These are phyloP conservation scores for Gynostemma pentaphyllum DNA, from an alignment of 306 rosid species.

Conservation along the genomic window DNA sequence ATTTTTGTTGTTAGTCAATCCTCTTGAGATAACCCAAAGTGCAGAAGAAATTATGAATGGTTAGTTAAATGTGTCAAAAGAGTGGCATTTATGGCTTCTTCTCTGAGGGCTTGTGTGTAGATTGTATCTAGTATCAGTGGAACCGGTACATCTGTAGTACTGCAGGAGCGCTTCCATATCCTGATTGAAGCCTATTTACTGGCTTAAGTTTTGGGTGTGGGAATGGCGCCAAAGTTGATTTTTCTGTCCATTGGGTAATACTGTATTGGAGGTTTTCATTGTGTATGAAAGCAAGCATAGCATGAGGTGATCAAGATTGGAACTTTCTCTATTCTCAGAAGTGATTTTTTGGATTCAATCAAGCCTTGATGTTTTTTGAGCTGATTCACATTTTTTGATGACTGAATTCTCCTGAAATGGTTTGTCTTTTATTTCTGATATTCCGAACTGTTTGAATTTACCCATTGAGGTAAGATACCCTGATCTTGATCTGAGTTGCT, in stretches of 20 bases:
- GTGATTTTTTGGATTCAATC: constrained; percentile 15
- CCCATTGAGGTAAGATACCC: constrained; percentile 23
- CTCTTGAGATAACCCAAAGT: neutral
- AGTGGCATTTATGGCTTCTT: constrained; percentile 6
- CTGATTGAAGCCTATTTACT: constrained; percentile 8
- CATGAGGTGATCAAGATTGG: constrained; percentile 15
- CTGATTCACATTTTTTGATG: constrained; percentile 16
- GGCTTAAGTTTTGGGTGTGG: neutral
- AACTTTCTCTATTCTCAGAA: constrained; percentile 13
- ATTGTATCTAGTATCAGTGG: neutral
- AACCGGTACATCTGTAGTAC: neutral
- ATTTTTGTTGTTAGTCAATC: neutral
- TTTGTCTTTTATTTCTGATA: constrained; percentile 24
- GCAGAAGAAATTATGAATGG: neutral
- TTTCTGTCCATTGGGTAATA: constrained; percentile 10
- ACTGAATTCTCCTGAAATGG: constrained; percentile 25
- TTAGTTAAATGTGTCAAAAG: neutral
- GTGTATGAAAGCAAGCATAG: constrained; percentile 12
- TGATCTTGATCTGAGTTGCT: constrained; percentile 6
- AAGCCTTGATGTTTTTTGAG: constrained; percentile 11
- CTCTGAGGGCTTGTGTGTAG: neutral
- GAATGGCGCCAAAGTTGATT: constrained; percentile 9
- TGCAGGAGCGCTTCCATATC: neutral
- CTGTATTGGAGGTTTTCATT: constrained; percentile 5
- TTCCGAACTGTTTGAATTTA: constrained; percentile 24